Base-by-base conservation (phyloP, 2,329 filamentous ascomycete species). In the Magnaporthiopsis rhizophila region DNA sequence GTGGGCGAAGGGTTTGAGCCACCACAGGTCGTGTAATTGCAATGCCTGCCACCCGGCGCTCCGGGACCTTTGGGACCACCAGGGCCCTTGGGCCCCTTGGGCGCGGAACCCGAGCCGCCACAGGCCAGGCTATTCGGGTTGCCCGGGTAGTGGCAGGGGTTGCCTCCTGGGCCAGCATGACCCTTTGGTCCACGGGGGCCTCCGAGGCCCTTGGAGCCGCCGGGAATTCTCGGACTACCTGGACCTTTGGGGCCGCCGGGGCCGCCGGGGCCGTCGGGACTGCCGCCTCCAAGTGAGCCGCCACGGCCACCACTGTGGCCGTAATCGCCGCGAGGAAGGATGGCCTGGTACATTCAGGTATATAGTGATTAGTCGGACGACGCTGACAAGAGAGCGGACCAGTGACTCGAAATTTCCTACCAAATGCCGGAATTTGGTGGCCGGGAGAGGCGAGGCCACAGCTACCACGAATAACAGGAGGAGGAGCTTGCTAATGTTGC, bases 61-160 rank as follows among this genome's bases (percentile, higher is more conserved):
- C 30, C 30, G 30, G 30, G 30, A 7, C 32, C 36, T 30, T 7
- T 7, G 2, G 2, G 30, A 7, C 32, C 36, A 2, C 30, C 30
- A 3, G 34, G 34, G 11, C 59, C 59, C 15, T 15, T 15, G 4
- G 38, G 38, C 18, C 38, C 38, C 13, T 15, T 45, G 38, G 38
- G 38, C 38, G 38, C 13, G 18, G 38, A 53, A 12, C 32, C 36
- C 12, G 36, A 38, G 56, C 26, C n/a, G 15, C 34, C 30, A 30
- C 60, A 62, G 6, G 18, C 38, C 18, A 45, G n/a, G 45, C 56
- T 62, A 45, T 62, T 62, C 2, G 26, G 21, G 18, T 62, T 62
- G 60, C 38, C 32, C 26, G 60, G 60, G 38, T 62, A 62, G 28
- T 56, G 28, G n/a, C 60, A 62, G 45, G 30, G 24, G 13, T 62